phyloP scores from a whole-genome alignment of 306 rosid species.

The Acacia confusa region DNA sequence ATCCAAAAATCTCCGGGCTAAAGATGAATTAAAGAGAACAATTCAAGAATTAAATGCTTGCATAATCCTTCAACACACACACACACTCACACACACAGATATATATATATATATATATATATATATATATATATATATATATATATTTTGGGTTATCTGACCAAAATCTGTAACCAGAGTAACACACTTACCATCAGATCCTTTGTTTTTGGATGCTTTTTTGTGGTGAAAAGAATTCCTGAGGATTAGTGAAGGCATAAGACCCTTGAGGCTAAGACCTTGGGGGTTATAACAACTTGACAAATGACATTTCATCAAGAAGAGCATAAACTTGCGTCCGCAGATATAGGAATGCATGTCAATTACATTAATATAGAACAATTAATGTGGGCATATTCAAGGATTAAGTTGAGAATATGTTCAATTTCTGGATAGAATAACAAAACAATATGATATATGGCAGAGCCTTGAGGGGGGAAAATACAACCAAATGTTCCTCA shows the following conservation, averaged over 20 bases:
- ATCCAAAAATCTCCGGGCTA: conserved; percentile 98
- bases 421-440: neutral
- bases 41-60: conserved; percentile 25
- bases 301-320: conserved; percentile 18
- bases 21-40: conserved; percentile 32
- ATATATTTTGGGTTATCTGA: neutral
- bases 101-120: neutral
- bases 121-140: no score
- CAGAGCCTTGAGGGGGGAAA: neutral
- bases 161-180: conserved; percentile 15
- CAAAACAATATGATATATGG: neutral
- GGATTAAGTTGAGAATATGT: neutral
- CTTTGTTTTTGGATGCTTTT: conserved; percentile 77
- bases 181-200: conserved; percentile 68
- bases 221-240: conserved; percentile 82
- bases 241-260: conserved; percentile 38
- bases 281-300: conserved; percentile 16
- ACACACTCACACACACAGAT: no score
- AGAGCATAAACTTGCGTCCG: conserved; percentile 9
- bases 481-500: neutral
- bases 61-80: conserved; percentile 14
- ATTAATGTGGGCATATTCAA: neutral
- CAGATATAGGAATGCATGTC: no score
- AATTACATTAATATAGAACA: no score
- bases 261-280: conserved; percentile 26